A percentile compares a stretch with the other conserved stretches of the same genome.
Evolutionary conservation across 176 grass and related monocot species (phyloP).

Genomic region (Poa pratensis): DNA sequence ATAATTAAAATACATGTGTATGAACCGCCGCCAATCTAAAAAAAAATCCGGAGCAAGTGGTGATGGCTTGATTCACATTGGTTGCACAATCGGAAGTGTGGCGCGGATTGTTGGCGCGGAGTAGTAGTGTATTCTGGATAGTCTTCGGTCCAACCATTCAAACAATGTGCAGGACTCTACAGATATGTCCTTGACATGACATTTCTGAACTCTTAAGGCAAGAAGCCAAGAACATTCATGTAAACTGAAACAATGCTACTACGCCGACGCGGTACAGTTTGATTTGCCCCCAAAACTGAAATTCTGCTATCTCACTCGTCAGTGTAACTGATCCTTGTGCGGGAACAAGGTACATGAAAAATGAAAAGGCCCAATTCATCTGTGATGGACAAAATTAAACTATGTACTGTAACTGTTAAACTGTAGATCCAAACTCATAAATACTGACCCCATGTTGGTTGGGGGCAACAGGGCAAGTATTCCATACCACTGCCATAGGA

Average conservation of each 20-base stretch:
- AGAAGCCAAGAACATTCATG: background rate
- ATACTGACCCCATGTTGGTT: background rate
- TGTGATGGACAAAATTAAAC: background rate
- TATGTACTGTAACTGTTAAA: no score
- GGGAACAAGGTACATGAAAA: background rate
- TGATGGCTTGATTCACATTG: no score
- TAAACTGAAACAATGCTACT: background rate
- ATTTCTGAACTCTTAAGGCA: no score
- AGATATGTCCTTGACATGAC: background rate
- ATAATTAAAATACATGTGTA: no score
- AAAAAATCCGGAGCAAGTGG: no score
- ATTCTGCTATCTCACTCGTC: background rate
- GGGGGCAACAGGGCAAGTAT: background rate
- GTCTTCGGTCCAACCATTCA: background rate
- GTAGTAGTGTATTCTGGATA: background rate
- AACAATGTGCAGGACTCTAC: background rate
- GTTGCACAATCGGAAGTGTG: no score
- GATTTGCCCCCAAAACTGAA: background rate
- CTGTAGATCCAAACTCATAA: background rate
- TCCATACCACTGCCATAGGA: background rate
- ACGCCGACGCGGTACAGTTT: background rate
- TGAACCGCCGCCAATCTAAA: no score
- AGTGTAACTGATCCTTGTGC: background rate
- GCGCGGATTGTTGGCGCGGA: no score
- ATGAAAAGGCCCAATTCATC: background rate